Evolutionary conservation across 257 asterid genomes (phyloP), one percentile per base, ranked within the genome.

Genomic region (Nicotiana tabacum): DNA sequence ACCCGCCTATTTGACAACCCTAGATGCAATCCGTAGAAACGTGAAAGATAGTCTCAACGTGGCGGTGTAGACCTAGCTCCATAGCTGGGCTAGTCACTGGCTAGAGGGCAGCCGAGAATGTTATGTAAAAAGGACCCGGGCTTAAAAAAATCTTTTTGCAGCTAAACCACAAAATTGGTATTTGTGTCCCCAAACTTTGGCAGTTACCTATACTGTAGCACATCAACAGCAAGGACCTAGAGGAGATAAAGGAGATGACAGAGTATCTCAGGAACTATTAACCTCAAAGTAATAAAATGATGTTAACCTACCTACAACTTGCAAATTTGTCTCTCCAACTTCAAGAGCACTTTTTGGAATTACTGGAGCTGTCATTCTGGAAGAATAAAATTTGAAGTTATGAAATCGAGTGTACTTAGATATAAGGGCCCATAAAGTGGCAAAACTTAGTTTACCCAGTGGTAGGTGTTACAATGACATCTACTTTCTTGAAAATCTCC

Each of bases 341-440:
- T 80, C 79, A 67, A 94, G 97, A 82, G 99, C 95, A 79, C 94
- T 87, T 87, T 92, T 85, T 81, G 95, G 98, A 86, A 96, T 94
- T 65, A 90, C 81, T 82, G 99, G 99, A 85, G 99, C 98, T 57
- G 98, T 94, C 97, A 96, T 92, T 87, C 99, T 87, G 87, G 21
- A 65, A 82, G 84, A 66, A 24, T 68, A 77, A 58, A 18, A 24
- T 4, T 7, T 24, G 9, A 48, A 74, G 30, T 74, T 48, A 74
- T 6, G 61, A 53, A 46, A 24, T 12, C 4, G 21, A n/a, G n/a
- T 12, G 27, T 24, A 24, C 27, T 24, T 24, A 65, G n/a, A 65
- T 29, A 64, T 65, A 7, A 27, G 10, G 13, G 18, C 18, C n/a
- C 37, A 37, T 60, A 61, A 32, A 37, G 6, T n/a, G 24, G 15